Conservation (phyloP, 306 rosid species). For the Mucuna pruriens region DNA sequence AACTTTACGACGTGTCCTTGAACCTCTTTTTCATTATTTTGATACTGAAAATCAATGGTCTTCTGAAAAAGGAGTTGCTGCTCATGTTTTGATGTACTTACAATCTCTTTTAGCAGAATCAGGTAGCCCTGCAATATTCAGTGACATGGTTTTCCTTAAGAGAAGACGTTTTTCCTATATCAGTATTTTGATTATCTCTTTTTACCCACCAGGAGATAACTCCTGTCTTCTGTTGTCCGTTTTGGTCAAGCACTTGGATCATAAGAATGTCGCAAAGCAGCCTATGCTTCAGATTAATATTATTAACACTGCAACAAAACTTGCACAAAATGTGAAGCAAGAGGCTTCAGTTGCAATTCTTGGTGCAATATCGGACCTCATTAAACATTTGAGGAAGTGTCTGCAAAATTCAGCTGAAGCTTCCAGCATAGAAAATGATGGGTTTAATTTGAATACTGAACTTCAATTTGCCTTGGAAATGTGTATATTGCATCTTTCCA, state of each 20-base stretch:
- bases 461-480: conserved; percentile 73
- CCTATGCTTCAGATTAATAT: conserved; percentile 74
- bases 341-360: conserved; percentile 65
- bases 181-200: conserved; percentile 32
- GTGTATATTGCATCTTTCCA: conserved; percentile 74
- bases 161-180: neutral
- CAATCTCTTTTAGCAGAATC: conserved; percentile 83
- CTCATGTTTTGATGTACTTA: conserved; percentile 65
- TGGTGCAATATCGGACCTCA: conserved; percentile 80
- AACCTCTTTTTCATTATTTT: conserved; percentile 86
- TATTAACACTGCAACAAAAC: conserved; percentile 63
- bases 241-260: conserved; percentile 98
- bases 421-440: conserved; percentile 49
- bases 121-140: conserved; percentile 58
- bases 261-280: conserved; percentile 75
- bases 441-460: conserved; percentile 58
- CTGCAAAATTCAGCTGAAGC: conserved; percentile 67
- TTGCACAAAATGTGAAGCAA: conserved; percentile 73
- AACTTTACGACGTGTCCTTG: conserved; percentile 81
- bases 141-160: neutral
- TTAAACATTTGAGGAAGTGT: conserved; percentile 83
- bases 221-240: conserved; percentile 76
- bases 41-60: conserved; percentile 85
- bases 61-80: conserved; percentile 73
- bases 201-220: conserved; percentile 71